phyloP scores from a whole-genome alignment of 768 basidiomycete species.

The Cystoderma amianthinum region DNA sequence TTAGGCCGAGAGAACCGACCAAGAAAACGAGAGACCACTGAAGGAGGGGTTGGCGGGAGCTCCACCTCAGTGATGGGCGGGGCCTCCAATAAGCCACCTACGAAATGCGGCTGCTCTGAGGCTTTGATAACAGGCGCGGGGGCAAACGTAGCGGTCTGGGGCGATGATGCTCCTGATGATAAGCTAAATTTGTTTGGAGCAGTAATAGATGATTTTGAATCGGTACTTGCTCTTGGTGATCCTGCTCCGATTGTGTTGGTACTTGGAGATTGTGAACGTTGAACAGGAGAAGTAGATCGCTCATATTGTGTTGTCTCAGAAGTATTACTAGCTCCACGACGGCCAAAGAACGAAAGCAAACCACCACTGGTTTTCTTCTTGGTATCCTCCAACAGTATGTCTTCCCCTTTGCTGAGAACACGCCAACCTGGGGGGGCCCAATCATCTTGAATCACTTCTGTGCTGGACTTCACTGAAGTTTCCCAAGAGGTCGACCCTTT shows the following conservation, averaged over 20 bases:
- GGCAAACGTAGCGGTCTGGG: not conserved
- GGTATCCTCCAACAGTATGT: slow-evolving; percentile 22
- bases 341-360: slow-evolving; percentile 70
- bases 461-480: slow-evolving; percentile 48
- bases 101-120: not conserved
- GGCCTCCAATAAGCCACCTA: not conserved
- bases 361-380: slow-evolving; percentile 49
- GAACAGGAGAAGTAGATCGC: slow-evolving; percentile 5
- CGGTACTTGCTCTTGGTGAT: slow-evolving; percentile 9
- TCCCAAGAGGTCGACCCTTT: slow-evolving; percentile 80
- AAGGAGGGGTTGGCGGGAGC: slow-evolving; percentile 28
- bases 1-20: slow-evolving; percentile 60
- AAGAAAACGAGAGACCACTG: slow-evolving; percentile 80
- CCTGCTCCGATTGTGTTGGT: not conserved
- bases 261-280: slow-evolving; percentile 1
- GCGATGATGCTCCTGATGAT: not conserved
- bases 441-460: slow-evolving; percentile 46
- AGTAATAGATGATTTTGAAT: slow-evolving; percentile 1
- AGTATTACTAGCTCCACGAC: slow-evolving; percentile 19
- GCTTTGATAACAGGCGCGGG: not conserved
- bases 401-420: slow-evolving; percentile 49
- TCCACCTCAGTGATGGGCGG: slow-evolving; percentile 6
- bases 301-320: slow-evolving; percentile 13
- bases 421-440: slow-evolving; percentile 66
- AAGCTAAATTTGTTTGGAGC: too few relatives aligned